Evolutionary conservation across 352 stramenopile species (phyloP), one percentile per base, ranked within the genome.

Genomic region (Hyaloperonospora brassicae): DNA sequence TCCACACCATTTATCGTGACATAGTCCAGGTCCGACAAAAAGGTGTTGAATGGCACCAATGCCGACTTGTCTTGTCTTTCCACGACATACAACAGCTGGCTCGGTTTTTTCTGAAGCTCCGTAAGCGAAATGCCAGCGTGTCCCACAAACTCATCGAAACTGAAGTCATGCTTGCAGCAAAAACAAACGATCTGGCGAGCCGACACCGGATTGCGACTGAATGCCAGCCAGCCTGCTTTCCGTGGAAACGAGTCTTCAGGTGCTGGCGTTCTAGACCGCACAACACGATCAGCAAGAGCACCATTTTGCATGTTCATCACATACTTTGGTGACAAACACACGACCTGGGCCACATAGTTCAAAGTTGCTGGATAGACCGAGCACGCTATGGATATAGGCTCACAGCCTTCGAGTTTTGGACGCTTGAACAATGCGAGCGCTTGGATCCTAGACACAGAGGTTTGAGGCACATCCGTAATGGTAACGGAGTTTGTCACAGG

Each of bases 221-320:
- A 65, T 10, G 47, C 38, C 12, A 72, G 1, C 63, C 63, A 72
- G 3, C 63, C 63, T 22, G 46, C 22, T 55, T 72, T 72, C 10
- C 63, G 63, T 9, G 63, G 63, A n/a, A 68, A 72, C 13, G 51
- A 61, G 9, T 55, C 55, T 5, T 34, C 57, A 2, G 58, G 62
- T n/a, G 23, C 52, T 21, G 47, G 25, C n/a, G 51, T 68, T 51
- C 52, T 51, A 1, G 63, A 64, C 14, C 51, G 36, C 24, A 53
- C 42, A 7, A 67, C 59, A 9, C 47, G 55, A 35, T 72, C 64
- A 5, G 23, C 59, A n/a, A 72, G 52, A 45, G 47, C 59, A 22
- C 64, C 64, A 31, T 72, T 55, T 12, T 31, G n/a, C 64, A 72
- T 72, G 13, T 41, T 66, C 55, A 68, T 62, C 27, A 72, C 59